Evolutionary conservation across 2,329 filamentous ascomycete species (phyloP).

Genomic region (Talaromyces sp.): DNA sequence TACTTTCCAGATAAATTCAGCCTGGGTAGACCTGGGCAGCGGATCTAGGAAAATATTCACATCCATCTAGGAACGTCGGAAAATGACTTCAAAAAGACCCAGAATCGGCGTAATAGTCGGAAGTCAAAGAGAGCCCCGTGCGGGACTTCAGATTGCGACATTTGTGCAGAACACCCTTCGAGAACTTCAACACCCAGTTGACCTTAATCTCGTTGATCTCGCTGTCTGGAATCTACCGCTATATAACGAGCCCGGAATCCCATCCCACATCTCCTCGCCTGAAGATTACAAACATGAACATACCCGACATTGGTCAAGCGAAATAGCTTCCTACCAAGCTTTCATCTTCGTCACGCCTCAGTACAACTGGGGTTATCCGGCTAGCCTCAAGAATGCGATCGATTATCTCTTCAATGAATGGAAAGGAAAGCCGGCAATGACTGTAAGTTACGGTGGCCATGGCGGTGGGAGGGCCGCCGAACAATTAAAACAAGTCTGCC

Average conservation of each 20-base stretch:
- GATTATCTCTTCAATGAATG: conserved; percentile 58
- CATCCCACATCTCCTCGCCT: background rate
- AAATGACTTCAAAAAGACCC: background rate
- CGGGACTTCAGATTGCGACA: conserved; percentile 5
- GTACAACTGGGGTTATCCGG: conserved; percentile 55
- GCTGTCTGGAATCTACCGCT: conserved; percentile 13
- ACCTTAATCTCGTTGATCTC: conserved; percentile 4
- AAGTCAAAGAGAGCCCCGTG: conserved; percentile 4
- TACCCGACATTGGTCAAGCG: conserved; percentile 8
- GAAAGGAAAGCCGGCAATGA: conserved; percentile 50
- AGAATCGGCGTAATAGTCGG: conserved; percentile 7
- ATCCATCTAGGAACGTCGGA: background rate
- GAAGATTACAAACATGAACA: conserved; percentile 9
- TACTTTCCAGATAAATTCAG: background rate
- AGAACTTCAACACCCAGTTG: background rate
- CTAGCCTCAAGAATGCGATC: conserved; percentile 56
- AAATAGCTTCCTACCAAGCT: conserved; percentile 20
- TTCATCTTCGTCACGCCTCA: conserved; percentile 36
- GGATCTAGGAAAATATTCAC: background rate
- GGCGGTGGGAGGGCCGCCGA: conserved; percentile 24
- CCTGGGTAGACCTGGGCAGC: background rate
- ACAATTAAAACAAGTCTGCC: conserved; percentile 12
- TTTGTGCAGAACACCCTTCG: conserved; percentile 1
- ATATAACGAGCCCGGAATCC: conserved; percentile 10
- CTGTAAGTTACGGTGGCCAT: conserved; percentile 52